A percentile compares a stretch with the other conserved stretches of the same genome.
Evolutionary conservation across 23 red algal species (phyloP).

Genomic region (Gracilaria gracilis): DNA sequence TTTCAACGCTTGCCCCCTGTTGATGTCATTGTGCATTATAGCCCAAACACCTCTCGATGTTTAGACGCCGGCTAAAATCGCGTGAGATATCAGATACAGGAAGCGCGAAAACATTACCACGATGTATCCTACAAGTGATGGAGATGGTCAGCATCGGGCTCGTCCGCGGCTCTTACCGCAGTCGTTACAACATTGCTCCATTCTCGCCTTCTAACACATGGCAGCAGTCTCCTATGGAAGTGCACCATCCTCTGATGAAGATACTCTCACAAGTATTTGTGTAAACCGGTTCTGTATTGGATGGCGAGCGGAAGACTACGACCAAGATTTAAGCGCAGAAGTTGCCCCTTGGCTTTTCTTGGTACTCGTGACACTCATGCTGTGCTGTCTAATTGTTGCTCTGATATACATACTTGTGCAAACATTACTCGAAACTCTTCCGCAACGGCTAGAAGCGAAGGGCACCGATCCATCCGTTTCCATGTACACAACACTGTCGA

Average conservation of each 20-base stretch:
- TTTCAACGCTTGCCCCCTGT: no score
- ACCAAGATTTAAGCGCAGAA: background rate
- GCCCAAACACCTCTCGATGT: no score
- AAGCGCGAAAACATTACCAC: no score
- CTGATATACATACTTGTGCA: constrained; percentile 13
- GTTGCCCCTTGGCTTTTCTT: background rate
- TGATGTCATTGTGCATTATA: no score
- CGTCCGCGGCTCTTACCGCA: background rate
- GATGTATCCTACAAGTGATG: no score
- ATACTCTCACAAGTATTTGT: background rate
- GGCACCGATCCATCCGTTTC: background rate
- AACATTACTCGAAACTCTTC: constrained; percentile 20
- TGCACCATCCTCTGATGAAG: background rate
- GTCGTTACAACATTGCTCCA: background rate
- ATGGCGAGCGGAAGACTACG: background rate
- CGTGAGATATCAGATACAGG: no score
- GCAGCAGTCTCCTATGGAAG: background rate
- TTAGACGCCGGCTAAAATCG: no score
- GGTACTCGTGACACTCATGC: background rate
- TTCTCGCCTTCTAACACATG: background rate
- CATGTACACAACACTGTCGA: background rate
- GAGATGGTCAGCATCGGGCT: no score
- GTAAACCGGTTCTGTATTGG: constrained; percentile 7
- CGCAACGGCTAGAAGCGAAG: background rate
- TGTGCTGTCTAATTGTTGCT: background rate